Evolutionary conservation across 2,329 filamentous ascomycete genomes (phyloP), one percentile per base, ranked within the genome.

Genomic region (Emmonsiellopsis sp.): DNA sequence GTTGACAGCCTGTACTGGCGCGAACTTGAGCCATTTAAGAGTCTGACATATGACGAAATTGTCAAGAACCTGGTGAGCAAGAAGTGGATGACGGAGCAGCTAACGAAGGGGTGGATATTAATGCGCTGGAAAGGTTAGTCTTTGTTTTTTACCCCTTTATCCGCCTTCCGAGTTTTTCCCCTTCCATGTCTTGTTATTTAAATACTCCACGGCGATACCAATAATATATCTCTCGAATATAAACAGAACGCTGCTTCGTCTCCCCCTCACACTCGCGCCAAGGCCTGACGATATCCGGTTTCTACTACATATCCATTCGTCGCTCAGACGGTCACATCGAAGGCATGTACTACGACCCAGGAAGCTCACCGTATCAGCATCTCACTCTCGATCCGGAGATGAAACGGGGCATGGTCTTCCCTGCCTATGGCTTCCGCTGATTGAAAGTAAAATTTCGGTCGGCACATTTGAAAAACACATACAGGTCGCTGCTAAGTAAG

Each of bases 81-180:
- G 57, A 71, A 70, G 54, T 74, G 71, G 71, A 61, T 74, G 17
- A 68, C 63, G n/a, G 69, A 71, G 53, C 58, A 68, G 57, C 51
- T 74, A 53, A 67, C 65, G 14, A 65, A 67, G 53, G 68, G 71
- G 31, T 77, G 74, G 74, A 73, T 77, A 47, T 58, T 77, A 58
- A 77, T 77, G 74, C 65, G 74, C 56, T 77, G 74, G 74, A 77
- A 77, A 64, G 74, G 73, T 73, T 56, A 56, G 65, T 62, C 21
- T 27, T 17, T 17, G 17, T 17, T 27, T 2, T 45, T 8, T 27
- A 10, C 5, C 21, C 32, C 34, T 8, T 34, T 9, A 49, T 49
- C 14, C 46, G 54, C 14, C 11, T 43, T 43, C 6, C 27, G 32
- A 11, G 6, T 7, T 45, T 33, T 43, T 17, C 13, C 9, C 49